phyloP scores from a whole-genome alignment of 768 basidiomycete genomes.

The Termitomyces sp. region DNA sequence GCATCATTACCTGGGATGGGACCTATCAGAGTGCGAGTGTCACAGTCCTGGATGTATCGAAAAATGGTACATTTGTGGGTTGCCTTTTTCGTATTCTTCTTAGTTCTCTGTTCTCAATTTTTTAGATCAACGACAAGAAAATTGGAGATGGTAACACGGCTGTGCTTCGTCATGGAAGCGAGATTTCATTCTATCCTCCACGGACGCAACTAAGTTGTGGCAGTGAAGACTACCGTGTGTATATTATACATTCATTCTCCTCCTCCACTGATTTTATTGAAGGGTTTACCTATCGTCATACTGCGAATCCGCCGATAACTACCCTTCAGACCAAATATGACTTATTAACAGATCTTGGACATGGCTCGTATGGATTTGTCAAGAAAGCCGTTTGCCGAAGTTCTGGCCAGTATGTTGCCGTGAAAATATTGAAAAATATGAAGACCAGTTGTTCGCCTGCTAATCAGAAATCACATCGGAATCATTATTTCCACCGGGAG shows the following conservation, averaged over 20 bases:
- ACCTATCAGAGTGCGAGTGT: conserved; percentile 40
- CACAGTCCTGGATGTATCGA: conserved; percentile 54
- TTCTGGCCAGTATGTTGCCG: conserved; percentile 75
- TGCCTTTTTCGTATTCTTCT: too few relatives aligned
- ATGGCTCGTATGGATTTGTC: conserved; percentile 90
- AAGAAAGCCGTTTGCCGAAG: conserved; percentile 71
- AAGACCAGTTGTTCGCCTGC: conserved; percentile 27
- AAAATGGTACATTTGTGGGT: conserved; percentile 73
- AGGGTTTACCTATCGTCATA: conserved; percentile 75
- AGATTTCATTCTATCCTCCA: conserved; percentile 76
- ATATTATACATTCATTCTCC: neutral
- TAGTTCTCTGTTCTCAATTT: neutral
- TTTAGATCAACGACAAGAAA: conserved; percentile 60
- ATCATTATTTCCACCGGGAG: conserved; percentile 32
- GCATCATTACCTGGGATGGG: conserved; percentile 59
- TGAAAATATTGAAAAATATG: conserved; percentile 78
- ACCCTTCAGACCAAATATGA: conserved; percentile 67
- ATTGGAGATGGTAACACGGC: conserved; percentile 28
- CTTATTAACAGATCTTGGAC: conserved; percentile 69
- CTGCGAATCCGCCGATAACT: conserved; percentile 45
- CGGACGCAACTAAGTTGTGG: conserved; percentile 35
- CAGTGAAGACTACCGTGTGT: conserved; percentile 72
- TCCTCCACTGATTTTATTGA: neutral
- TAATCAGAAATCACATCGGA: neutral
- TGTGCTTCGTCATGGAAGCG: conserved; percentile 75